A percentile compares a stretch with the other conserved stretches of the same genome.
phyloP scores from a whole-genome alignment of 164 flowering plant genomes.

The Vitis labrusca region DNA sequence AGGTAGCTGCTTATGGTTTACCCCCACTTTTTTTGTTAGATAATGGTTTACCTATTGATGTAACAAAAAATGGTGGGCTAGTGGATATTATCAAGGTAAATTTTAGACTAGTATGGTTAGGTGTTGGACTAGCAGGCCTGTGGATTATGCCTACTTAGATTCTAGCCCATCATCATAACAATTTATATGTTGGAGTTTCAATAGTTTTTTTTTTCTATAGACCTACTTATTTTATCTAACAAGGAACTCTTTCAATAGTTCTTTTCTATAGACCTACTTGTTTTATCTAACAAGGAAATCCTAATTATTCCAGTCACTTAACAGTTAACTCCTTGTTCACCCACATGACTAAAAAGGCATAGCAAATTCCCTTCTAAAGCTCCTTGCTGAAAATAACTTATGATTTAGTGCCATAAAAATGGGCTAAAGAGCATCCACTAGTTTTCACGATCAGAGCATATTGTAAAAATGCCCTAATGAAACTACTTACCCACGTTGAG shows the following conservation, averaged over 20 bases:
- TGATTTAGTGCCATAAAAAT: slow-evolving; percentile 64
- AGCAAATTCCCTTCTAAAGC: slow-evolving; percentile 75
- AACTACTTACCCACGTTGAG: slow-evolving; percentile 69
- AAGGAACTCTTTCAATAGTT: too few species aligned
- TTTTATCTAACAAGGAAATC: slow-evolving; percentile 1
- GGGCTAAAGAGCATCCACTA: slow-evolving; percentile 71
- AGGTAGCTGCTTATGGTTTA: slow-evolving; percentile 83
- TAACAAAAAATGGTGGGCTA: slow-evolving; percentile 77
- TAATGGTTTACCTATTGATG: slow-evolving; percentile 72
- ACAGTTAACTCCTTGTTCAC: slow-evolving; percentile 66
- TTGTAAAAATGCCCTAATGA: slow-evolving; percentile 23
- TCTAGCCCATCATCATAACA: too few species aligned
- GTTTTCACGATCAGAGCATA: slow-evolving; percentile 81
- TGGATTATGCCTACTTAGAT: too few species aligned
- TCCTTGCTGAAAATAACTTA: slow-evolving; percentile 62
- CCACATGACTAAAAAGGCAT: slow-evolving; percentile 72
- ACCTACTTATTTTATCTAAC: too few species aligned
- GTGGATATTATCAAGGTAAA: slow-evolving; percentile 73
- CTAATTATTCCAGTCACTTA: slow-evolving; percentile 45
- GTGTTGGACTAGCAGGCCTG: too few species aligned
- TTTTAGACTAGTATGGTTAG: too few species aligned
- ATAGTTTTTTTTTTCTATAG: too few species aligned
- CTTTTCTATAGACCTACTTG: background rate
- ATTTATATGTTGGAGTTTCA: too few species aligned
- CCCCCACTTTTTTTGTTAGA: too few species aligned